These are phyloP conservation scores for Discostella stelligeroides DNA, from an alignment of 108 stramenopile species.

Conservation along the genomic window DNA sequence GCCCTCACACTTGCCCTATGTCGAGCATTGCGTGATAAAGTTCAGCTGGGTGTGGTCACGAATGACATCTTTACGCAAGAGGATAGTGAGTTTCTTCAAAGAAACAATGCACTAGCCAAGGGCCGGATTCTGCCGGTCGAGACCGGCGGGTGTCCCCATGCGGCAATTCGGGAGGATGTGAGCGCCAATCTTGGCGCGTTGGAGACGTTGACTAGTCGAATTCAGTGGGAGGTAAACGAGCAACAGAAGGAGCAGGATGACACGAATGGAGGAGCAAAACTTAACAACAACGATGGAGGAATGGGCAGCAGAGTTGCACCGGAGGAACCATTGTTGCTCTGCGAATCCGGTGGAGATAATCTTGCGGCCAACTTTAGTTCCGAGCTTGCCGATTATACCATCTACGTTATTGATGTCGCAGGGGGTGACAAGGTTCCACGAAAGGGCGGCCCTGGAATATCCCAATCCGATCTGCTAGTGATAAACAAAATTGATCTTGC, in stretches of 20 bases:
- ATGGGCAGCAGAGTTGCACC: neutral
- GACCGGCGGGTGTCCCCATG: conserved; percentile 99
- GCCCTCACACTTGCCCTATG: conserved; percentile 84
- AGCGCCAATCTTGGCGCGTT: conserved; percentile 92
- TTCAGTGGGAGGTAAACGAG: conserved; percentile 28
- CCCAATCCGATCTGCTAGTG: conserved; percentile 93
- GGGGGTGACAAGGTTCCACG: conserved; percentile 98
- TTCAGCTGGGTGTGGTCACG: conserved; percentile 83
- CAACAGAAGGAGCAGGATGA: neutral
- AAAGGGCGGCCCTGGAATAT: conserved; percentile 98
- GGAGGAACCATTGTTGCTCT: conserved; percentile 73
- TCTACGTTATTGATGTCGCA: conserved; percentile 99
- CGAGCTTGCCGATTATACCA: conserved; percentile 96
- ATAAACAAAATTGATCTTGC: conserved; percentile 99
- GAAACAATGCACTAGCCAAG: conserved; percentile 76
- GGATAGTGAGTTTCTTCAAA: conserved; percentile 94
- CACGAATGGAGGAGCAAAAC: too few relatives aligned
- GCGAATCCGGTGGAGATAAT: conserved; percentile 98
- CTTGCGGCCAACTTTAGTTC: conserved; percentile 94
- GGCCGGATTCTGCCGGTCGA: conserved; percentile 92
- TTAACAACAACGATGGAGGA: neutral
- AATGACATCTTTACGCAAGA: conserved; percentile 99
- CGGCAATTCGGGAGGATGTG: conserved; percentile 96
- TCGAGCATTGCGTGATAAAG: conserved; percentile 52
- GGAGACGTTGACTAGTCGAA: conserved; percentile 84